Conservation (phyloP, 768 basidiomycete genomes). For the Tylopilus plumbeoviolaceoides region DNA sequence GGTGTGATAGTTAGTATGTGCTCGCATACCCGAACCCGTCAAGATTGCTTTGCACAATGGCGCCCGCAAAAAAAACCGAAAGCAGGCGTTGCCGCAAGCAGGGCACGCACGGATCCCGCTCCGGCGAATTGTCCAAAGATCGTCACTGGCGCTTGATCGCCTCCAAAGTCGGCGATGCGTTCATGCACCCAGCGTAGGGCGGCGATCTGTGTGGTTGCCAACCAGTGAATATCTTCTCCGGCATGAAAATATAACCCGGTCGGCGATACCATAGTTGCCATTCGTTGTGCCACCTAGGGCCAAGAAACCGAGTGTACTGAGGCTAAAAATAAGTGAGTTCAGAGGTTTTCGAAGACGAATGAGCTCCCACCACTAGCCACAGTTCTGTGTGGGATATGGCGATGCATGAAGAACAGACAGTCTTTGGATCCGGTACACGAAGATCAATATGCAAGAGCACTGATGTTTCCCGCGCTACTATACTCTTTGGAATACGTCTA, state of each 20-base stretch:
- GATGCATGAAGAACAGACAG: slow-evolving; percentile 46
- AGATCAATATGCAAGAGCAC: too few relatives aligned
- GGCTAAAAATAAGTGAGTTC: background rate
- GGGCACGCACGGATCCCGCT: slow-evolving; percentile 39
- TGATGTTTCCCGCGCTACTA: too few relatives aligned
- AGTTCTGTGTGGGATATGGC: slow-evolving; percentile 30
- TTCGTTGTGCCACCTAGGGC: slow-evolving; percentile 8
- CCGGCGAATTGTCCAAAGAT: slow-evolving; percentile 56
- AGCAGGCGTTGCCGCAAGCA: slow-evolving; percentile 34
- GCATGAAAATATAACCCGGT: background rate
- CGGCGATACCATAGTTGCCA: slow-evolving; percentile 13
- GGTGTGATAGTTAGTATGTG: slow-evolving; percentile 47
- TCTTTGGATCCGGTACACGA: slow-evolving; percentile 38
- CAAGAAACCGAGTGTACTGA: slow-evolving; percentile 10
- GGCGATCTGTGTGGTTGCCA: slow-evolving; percentile 6
- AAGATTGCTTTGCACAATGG: slow-evolving; percentile 45
- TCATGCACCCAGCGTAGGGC: slow-evolving; percentile 45
- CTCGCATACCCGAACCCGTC: slow-evolving; percentile 43
- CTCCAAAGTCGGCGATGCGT: slow-evolving; percentile 55
- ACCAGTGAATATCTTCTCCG: background rate
- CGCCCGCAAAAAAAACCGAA: slow-evolving; percentile 38
- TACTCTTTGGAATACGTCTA: too few relatives aligned
- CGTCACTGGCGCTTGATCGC: slow-evolving; percentile 49
- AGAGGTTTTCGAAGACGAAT: background rate
- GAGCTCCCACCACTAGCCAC: slow-evolving; percentile 28